These are phyloP conservation scores for Hyphopichia khmerensis DNA, from an alignment of 1,139 yeast species.

Conservation along the genomic window DNA sequence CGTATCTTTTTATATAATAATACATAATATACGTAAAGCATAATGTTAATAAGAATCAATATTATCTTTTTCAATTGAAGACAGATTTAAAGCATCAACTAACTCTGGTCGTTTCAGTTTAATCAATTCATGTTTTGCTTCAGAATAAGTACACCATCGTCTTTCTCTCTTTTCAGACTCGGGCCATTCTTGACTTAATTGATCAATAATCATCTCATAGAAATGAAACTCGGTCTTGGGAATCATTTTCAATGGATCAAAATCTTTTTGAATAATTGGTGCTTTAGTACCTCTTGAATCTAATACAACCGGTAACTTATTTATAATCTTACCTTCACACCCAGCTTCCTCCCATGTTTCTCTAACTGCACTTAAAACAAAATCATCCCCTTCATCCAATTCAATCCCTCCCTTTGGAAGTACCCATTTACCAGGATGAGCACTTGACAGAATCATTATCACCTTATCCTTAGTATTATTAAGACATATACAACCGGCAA, in stretches of 20 bases:
- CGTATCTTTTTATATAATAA: neutral
- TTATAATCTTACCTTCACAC: conserved; percentile 59
- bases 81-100: conserved; percentile 58
- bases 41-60: neutral
- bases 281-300: conserved; percentile 69
- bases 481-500: conserved; percentile 87
- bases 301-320: conserved; percentile 60
- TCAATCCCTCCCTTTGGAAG: conserved; percentile 97
- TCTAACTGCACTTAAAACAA: conserved; percentile 60
- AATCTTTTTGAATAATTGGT: conserved; percentile 45
- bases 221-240: conserved; percentile 84
- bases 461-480: conserved; percentile 58
- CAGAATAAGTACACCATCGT: conserved; percentile 72
- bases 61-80: conserved; percentile 41
- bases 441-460: conserved; percentile 73
- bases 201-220: conserved; percentile 66
- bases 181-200: conserved; percentile 69
- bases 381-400: conserved; percentile 67
- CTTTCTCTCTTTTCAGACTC: conserved; percentile 62
- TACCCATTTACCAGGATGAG: conserved; percentile 71
- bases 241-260: conserved; percentile 36
- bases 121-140: conserved; percentile 65
- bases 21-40: no score
- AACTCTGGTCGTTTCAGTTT: conserved; percentile 68
- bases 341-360: conserved; percentile 99